phyloP scores from a whole-genome alignment of 371 early-diverging fungal genomes.

The Lichtheimia ornata region DNA sequence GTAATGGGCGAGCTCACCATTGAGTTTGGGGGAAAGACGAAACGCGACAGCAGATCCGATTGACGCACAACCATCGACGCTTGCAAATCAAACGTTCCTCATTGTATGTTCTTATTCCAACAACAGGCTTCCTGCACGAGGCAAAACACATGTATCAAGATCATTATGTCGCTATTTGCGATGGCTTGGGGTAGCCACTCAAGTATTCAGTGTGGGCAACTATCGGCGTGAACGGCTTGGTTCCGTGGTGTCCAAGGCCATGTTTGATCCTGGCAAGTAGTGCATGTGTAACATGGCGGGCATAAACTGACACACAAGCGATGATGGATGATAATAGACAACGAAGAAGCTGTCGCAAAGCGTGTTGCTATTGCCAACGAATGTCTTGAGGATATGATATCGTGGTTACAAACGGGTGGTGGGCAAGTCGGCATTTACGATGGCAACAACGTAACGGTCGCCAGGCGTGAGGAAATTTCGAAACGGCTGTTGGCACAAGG shows the following conservation, averaged over 20 bases:
- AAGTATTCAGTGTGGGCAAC: constrained; percentile 97
- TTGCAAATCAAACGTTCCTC: not conserved
- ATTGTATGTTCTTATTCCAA: not conserved
- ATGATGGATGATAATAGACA: constrained; percentile 36
- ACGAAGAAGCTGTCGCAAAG: constrained; percentile 59
- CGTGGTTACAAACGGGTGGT: constrained; percentile 74
- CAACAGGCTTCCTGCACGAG: constrained; percentile 84
- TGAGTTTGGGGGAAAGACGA: not conserved
- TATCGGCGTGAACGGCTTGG: constrained; percentile 89
- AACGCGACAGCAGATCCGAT: not conserved
- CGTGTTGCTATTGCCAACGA: constrained; percentile 65
- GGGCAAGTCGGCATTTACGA: constrained; percentile 93
- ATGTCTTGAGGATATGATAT: constrained; percentile 84
- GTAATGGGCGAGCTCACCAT: not conserved
- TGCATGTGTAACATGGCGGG: not conserved
- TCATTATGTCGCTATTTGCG: constrained; percentile 91
- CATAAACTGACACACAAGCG: not conserved
- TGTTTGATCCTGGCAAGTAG: constrained; percentile 82
- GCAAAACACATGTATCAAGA: constrained; percentile 85
- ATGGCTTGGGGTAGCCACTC: constrained; percentile 92
- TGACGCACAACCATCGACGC: no score
- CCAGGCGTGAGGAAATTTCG: constrained; percentile 70
- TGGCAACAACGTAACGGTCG: constrained; percentile 88
- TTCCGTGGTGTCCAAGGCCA: constrained; percentile 64
- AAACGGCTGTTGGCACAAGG: constrained; percentile 61